A percentile compares a stretch with the other conserved stretches of the same genome.
phyloP scores from a whole-genome alignment of 2,329 filamentous ascomycete species.

The Thielaviopsis punctulata region DNA sequence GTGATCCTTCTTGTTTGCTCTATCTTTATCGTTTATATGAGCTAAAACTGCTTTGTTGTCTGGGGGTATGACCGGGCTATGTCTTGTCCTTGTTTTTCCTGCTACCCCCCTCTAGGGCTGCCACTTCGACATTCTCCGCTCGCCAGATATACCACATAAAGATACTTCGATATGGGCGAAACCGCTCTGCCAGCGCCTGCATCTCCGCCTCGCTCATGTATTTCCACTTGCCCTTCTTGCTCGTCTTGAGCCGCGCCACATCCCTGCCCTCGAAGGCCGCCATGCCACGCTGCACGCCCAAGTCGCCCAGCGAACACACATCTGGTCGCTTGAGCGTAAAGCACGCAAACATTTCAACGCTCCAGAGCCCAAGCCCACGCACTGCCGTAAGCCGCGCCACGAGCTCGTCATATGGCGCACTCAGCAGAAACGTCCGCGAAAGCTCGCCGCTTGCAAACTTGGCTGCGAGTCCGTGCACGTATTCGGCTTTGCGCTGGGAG shows the following conservation, averaged over 20 bases:
- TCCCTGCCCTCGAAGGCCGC: slow-evolving; percentile 72
- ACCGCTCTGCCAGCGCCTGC: slow-evolving; percentile 62
- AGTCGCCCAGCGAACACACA: slow-evolving; percentile 79
- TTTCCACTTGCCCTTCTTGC: slow-evolving; percentile 72
- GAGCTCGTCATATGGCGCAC: slow-evolving; percentile 71
- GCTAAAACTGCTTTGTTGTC: not conserved
- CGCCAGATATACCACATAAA: slow-evolving; percentile 99
- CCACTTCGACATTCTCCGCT: slow-evolving; percentile 62
- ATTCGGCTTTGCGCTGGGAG: slow-evolving; percentile 90
- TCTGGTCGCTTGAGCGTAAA: slow-evolving; percentile 91
- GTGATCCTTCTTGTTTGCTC: no score
- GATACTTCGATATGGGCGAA: slow-evolving; percentile 71
- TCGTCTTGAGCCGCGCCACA: slow-evolving; percentile 64
- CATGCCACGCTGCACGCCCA: slow-evolving; percentile 91
- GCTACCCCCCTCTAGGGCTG: slow-evolving; percentile 31
- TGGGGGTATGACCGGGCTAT: slow-evolving; percentile 12
- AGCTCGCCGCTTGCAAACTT: slow-evolving; percentile 58
- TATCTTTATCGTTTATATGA: no score
- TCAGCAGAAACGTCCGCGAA: slow-evolving; percentile 14
- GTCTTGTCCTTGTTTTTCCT: not conserved
- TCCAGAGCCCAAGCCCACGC: slow-evolving; percentile 75
- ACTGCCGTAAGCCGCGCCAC: slow-evolving; percentile 70
- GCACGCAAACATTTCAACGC: slow-evolving; percentile 93
- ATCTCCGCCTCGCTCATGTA: slow-evolving; percentile 94
- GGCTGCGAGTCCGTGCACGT: slow-evolving; percentile 66